Evolutionary conservation across 2,329 filamentous ascomycete genomes (phyloP).

Genomic region (Apiospora hydei): DNA sequence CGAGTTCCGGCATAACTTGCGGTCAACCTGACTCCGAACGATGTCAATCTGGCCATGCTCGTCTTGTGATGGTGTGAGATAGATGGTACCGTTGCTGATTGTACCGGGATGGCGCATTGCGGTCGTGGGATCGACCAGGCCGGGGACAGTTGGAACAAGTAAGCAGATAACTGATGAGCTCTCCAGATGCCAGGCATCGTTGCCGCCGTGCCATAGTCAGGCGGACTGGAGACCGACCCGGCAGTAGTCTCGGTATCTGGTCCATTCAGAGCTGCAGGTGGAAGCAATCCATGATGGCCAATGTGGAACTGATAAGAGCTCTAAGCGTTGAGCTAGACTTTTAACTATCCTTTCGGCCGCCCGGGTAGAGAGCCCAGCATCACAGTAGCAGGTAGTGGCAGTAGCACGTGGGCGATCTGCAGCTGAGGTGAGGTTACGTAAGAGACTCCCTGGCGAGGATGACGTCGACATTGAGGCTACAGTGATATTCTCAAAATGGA

Average conservation of each 20-base stretch:
- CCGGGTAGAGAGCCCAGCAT: neutral
- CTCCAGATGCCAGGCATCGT: neutral
- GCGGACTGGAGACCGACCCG: neutral
- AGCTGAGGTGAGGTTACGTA: neutral
- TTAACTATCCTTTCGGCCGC: neutral
- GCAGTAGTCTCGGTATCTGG: neutral
- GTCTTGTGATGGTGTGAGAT: neutral
- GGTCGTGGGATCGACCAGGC: neutral
- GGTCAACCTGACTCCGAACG: neutral
- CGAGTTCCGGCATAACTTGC: neutral
- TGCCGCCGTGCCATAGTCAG: neutral
- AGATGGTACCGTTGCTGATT: neutral
- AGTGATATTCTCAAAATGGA: neutral
- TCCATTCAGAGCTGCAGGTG: neutral
- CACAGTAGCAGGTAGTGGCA: neutral
- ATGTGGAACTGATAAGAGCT: neutral
- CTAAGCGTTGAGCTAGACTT: neutral
- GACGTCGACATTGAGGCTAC: neutral
- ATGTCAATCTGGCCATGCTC: too few species aligned
- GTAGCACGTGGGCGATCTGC: constrained; percentile 8
- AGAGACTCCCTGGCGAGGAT: neutral
- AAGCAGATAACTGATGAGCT: neutral
- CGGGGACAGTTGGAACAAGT: neutral
- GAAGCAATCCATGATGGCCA: neutral
- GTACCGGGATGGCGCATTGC: neutral